Conservation (phyloP, 2,329 filamentous ascomycete genomes). For the Aspergillus latus region DNA sequence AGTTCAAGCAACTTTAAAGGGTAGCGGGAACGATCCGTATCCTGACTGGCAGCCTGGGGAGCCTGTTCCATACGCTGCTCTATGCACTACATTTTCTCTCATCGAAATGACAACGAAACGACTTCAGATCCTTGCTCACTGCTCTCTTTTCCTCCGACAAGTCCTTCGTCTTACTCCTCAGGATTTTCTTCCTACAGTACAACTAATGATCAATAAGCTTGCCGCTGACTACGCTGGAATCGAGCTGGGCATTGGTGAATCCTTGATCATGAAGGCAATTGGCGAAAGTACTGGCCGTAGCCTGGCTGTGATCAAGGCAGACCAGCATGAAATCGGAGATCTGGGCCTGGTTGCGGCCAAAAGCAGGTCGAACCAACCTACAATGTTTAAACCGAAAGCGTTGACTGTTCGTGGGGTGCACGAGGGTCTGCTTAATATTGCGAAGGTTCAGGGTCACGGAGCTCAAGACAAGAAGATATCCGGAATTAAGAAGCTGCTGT, state of each 20-base stretch:
- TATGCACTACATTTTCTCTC: conserved; percentile 91
- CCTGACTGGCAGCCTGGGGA: conserved; percentile 90
- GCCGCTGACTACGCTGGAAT: conserved; percentile 96
- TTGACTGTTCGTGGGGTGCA: conserved; percentile 85
- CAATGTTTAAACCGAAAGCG: conserved; percentile 96
- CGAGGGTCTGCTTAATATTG: conserved; percentile 82
- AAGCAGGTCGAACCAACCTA: conserved; percentile 90
- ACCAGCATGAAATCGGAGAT: conserved; percentile 96
- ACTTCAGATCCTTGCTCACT: conserved; percentile 82
- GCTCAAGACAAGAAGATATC: conserved; percentile 89
- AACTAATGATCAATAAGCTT: conserved; percentile 97
- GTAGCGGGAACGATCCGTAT: conserved; percentile 74
- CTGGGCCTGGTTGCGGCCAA: conserved; percentile 92
- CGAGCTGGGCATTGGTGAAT: conserved; percentile 97
- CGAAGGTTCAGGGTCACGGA: conserved; percentile 80
- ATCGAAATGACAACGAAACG: conserved; percentile 94
- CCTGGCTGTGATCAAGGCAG: conserved; percentile 84
- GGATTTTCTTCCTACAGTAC: conserved; percentile 82
- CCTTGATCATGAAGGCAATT: conserved; percentile 97
- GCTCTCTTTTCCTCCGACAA: conserved; percentile 85
- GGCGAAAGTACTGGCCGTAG: conserved; percentile 90
- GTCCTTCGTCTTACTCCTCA: conserved; percentile 87
- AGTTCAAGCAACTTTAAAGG: conserved; percentile 72
- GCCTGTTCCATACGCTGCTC: conserved; percentile 88
- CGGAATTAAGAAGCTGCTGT: conserved; percentile 93